Base-by-base conservation (phyloP, 306 rosid species). In the Adenanthera pavonina region DNA sequence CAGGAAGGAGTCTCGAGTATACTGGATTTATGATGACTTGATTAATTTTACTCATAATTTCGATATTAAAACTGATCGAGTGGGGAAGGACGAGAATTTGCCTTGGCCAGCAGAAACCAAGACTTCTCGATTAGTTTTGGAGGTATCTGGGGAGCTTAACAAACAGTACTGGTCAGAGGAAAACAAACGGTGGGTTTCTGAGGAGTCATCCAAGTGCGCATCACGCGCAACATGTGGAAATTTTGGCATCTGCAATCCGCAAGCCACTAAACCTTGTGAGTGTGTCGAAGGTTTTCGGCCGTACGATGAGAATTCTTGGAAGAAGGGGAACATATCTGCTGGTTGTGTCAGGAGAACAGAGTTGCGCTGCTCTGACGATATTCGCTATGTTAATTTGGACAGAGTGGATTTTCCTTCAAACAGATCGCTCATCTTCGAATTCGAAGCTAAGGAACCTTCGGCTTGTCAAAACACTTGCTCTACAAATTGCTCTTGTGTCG, bases 241-340 rank as follows among this genome's bases (percentile, higher is more conserved):
- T 35, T 83, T 78, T 51, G n/a, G 82, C 46, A 78, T 79, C 16
- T 79, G 86, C 10, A 48, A 78, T 13, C 69, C 80, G 0, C 51
- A 56, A 48, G 69, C 43, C 13, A 6, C 0, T 2, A 8, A 48
- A 0, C 69, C 84, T 7, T 84, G 84, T 69, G 33, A 59, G 0
- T 84, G 87, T 69, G 10, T 68, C 0, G 0, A 6, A 0, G 84
- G 87, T 40, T 84, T 84, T 72, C 3, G 19, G 34, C 78, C 84
- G 0, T 33, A 33, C 7, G 62, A 84, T 33, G 13, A 1, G 1
- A 13, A 49, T 47, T 68, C 87, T 17, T 57, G 67, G 83, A 66
- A 6, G 4, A 7, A 67, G 0, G 78, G 83, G 38, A 0, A 78
- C 38, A 54, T 2, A 25, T 83, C 49, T 3, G 72, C 49, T 41